A percentile compares a stretch with the other conserved stretches of the same genome.
phyloP scores from a whole-genome alignment of 2,329 filamentous ascomycete species.

The Didymella lethalis region DNA sequence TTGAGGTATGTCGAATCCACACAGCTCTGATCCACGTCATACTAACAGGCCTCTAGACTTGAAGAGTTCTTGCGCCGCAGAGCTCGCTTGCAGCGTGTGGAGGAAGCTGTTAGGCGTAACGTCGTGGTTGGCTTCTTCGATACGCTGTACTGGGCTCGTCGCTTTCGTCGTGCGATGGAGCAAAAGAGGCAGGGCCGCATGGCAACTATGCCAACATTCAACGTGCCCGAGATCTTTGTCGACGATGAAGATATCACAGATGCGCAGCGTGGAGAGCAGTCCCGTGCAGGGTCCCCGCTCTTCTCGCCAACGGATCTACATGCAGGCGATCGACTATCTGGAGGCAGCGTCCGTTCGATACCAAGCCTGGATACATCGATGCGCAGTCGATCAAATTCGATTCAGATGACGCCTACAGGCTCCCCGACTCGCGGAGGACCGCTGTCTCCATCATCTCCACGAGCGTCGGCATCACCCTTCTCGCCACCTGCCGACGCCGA shows the following conservation, averaged over 20 bases:
- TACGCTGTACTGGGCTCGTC: conserved; percentile 85
- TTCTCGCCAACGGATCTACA: conserved; percentile 45
- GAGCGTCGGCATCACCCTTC: conserved; percentile 42
- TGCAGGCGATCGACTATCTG: conserved; percentile 36
- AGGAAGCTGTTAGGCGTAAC: conserved; percentile 90
- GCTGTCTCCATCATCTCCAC: conserved; percentile 32
- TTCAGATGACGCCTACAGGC: conserved; percentile 48
- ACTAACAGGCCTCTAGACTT: conserved; percentile 57
- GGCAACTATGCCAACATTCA: conserved; percentile 78
- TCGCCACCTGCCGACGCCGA: conserved; percentile 44
- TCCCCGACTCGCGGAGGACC: conserved; percentile 43
- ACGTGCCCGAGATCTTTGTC: conserved; percentile 88
- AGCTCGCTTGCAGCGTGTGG: conserved; percentile 88
- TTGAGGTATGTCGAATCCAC: conserved; percentile 66
- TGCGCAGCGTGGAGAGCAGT: conserved; percentile 48
- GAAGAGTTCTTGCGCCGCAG: conserved; percentile 94
- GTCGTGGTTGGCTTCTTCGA: conserved; percentile 96
- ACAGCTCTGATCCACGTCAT: not conserved
- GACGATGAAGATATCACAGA: conserved; percentile 73
- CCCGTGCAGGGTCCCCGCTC: conserved; percentile 44
- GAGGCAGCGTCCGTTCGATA: conserved; percentile 37
- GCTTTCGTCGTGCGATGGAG: conserved; percentile 79
- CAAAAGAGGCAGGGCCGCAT: conserved; percentile 76
- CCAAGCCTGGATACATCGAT: conserved; percentile 41
- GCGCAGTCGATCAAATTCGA: conserved; percentile 49